Conservation (phyloP, 2,329 filamentous ascomycete genomes). For the Tolypocladium inflatum region DNA sequence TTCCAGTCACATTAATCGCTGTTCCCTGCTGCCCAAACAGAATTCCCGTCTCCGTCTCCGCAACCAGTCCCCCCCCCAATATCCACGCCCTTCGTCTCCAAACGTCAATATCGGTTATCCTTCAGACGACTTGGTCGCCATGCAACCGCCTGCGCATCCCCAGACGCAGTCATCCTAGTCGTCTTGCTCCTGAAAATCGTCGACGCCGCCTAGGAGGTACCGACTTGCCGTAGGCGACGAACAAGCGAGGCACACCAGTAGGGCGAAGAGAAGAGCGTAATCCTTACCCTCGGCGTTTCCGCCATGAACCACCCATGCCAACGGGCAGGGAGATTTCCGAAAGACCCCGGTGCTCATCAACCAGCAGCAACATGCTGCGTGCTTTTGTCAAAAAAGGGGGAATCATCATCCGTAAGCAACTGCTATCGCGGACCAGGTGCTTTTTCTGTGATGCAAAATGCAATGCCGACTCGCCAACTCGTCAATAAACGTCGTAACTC, state of each 20-base stretch:
- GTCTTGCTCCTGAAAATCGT: not conserved
- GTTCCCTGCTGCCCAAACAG: not conserved
- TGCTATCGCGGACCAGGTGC: constrained; percentile 1
- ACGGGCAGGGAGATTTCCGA: not conserved
- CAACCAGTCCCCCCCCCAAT: too few relatives aligned
- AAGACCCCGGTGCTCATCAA: not conserved
- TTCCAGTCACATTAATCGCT: not conserved
- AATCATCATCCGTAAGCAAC: not conserved
- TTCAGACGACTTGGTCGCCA: not conserved
- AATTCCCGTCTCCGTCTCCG: not conserved
- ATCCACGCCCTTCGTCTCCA: too few relatives aligned
- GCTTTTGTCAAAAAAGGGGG: not conserved
- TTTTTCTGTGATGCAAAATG: constrained; percentile 11
- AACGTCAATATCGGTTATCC: not conserved
- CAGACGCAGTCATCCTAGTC: not conserved
- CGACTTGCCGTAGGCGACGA: not conserved
- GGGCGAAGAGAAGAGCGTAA: not conserved
- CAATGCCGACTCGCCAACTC: constrained; percentile 9
- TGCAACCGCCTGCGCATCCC: not conserved
- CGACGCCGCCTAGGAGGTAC: not conserved
- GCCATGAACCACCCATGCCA: not conserved
- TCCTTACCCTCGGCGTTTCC: not conserved
- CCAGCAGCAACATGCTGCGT: not conserved
- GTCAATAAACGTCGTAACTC: constrained; percentile 8
- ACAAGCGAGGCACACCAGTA: not conserved